phyloP scores from a whole-genome alignment of 257 asterid species.

The Nicotiana undulata region DNA sequence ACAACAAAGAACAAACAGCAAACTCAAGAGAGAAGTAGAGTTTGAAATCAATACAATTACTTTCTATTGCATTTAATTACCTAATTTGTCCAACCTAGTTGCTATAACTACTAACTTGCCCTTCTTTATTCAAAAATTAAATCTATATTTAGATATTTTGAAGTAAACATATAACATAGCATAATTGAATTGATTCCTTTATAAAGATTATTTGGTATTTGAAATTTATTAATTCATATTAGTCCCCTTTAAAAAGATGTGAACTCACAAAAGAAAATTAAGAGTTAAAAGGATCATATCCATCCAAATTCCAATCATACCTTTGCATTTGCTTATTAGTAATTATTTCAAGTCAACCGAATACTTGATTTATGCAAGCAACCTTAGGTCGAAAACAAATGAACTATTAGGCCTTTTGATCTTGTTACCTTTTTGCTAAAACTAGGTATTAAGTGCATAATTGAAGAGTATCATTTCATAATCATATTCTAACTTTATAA shows the following conservation, averaged over 20 bases:
- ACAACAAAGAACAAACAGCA: background rate
- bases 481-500: background rate
- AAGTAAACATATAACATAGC: rapidly evolving
- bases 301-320: too few species aligned
- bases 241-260: too few species aligned
- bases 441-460: background rate
- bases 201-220: too few species aligned
- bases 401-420: background rate
- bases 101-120: background rate
- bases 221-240: too few species aligned
- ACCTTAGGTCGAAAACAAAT: background rate
- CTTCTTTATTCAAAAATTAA: background rate
- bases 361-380: background rate
- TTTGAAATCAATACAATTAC: background rate
- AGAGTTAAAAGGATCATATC: too few species aligned
- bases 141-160: background rate
- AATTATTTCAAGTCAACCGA: background rate
- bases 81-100: background rate
- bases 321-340: background rate
- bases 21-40: background rate
- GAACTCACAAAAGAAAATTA: too few species aligned
- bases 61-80: background rate
- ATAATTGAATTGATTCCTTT: background rate
- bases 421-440: background rate
- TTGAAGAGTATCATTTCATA: constrained; percentile 6